Conservation (phyloP, 2,329 filamentous ascomycete genomes). For the Aspergillus ibericus region DNA sequence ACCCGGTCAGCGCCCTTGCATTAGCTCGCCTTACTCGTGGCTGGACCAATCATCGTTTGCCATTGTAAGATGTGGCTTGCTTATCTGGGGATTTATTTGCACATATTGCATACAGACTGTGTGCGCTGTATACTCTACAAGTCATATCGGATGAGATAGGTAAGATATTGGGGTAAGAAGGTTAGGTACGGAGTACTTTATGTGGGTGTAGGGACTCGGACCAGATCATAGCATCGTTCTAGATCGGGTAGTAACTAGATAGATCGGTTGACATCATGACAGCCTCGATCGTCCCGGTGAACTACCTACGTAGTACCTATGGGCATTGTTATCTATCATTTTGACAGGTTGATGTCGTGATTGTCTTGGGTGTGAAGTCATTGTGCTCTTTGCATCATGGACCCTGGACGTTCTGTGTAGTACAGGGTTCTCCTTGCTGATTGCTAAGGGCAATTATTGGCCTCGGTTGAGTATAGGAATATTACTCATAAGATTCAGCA, state of each 20-base stretch:
- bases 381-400: background rate
- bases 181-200: background rate
- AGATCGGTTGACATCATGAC: background rate
- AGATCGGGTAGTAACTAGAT: background rate
- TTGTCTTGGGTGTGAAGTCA: background rate
- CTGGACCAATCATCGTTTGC: background rate
- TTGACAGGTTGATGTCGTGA: background rate
- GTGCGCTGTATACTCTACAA: background rate
- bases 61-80: background rate
- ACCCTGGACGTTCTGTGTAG: background rate
- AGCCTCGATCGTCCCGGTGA: background rate
- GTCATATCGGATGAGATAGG: background rate
- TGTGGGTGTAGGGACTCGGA: background rate
- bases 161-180: slow-evolving; percentile 2
- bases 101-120: background rate
- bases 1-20: slow-evolving; percentile 3
- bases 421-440: background rate
- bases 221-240: background rate
- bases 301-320: too few species aligned
- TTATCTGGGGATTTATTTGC: background rate
- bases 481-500: background rate
- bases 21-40: slow-evolving; percentile 5
- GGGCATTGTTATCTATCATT: background rate
- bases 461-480: background rate
- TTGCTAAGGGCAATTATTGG: background rate